phyloP scores from a whole-genome alignment of 768 basidiomycete species.

The Boletus coccyginus region DNA sequence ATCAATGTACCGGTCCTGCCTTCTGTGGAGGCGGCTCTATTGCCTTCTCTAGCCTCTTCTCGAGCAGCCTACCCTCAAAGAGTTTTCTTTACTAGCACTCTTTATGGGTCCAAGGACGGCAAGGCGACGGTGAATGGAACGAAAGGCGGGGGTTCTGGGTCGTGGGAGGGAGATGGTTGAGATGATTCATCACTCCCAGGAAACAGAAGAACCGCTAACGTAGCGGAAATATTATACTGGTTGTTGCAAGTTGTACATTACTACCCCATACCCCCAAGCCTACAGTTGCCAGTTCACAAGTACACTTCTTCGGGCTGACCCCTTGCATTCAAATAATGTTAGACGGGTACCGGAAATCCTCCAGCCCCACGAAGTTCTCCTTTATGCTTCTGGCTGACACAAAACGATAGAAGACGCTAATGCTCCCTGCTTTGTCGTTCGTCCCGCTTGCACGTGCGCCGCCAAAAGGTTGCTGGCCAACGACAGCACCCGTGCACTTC shows the following conservation, averaged over 20 bases:
- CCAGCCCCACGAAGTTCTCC: conserved; percentile 88
- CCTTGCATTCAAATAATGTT: conserved; percentile 58
- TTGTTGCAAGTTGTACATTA: neutral
- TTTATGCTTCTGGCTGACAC: conserved; percentile 92
- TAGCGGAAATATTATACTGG: neutral
- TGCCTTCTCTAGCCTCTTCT: conserved; percentile 45
- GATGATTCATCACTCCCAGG: neutral
- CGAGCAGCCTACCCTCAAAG: conserved; percentile 60
- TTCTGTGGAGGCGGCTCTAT: conserved; percentile 4
- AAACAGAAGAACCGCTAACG: no score
- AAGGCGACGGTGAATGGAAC: conserved; percentile 3
- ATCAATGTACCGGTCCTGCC: conserved; percentile 19
- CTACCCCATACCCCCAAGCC: no score
- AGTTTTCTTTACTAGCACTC: conserved; percentile 54
- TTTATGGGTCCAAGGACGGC: conserved; percentile 4
- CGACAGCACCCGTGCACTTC: conserved; percentile 96
- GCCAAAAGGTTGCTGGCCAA: conserved; percentile 98
- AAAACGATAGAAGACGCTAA: conserved; percentile 75
- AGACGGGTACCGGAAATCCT: conserved; percentile 82
- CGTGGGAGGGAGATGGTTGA: neutral
- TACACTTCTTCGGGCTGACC: neutral
- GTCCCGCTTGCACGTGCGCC: conserved; percentile 92
- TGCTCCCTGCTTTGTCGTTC: conserved; percentile 96
- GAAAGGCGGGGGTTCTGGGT: neutral
- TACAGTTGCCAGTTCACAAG: neutral